phyloP scores from a whole-genome alignment of 2,329 filamentous ascomycete species.

The Elsinoe ampelina region DNA sequence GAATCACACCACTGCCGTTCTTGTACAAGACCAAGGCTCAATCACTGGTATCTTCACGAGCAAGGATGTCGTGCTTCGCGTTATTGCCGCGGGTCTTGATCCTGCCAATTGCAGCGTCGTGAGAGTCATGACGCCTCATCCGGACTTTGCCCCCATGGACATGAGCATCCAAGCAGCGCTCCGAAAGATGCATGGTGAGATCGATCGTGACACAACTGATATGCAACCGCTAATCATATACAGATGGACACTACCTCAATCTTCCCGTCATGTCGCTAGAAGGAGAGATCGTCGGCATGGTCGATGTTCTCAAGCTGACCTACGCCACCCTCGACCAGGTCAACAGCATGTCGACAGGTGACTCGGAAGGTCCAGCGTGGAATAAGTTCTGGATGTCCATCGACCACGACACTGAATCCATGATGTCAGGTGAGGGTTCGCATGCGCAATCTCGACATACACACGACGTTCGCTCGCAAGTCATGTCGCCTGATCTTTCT shows the following conservation, averaged over 20 bases:
- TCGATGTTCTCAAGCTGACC: constrained; percentile 94
- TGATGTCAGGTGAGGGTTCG: constrained; percentile 77
- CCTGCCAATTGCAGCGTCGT: constrained; percentile 94
- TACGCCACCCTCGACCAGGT: constrained; percentile 93
- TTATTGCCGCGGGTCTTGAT: constrained; percentile 93
- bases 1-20: constrained; percentile 90
- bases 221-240: constrained; percentile 31
- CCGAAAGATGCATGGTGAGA: constrained; percentile 95
- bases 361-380: constrained; percentile 93
- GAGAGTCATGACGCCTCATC: constrained; percentile 97
- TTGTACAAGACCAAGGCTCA: constrained; percentile 92
- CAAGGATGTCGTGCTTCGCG: constrained; percentile 95
- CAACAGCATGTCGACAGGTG: constrained; percentile 82
- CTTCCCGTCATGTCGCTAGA: constrained; percentile 92
- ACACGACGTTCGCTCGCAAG: constrained; percentile 55
- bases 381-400: constrained; percentile 99
- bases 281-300: constrained; percentile 98
- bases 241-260: constrained; percentile 93
- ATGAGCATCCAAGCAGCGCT: constrained; percentile 98
- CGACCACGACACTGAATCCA: constrained; percentile 87
- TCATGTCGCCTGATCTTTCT: constrained; percentile 67
- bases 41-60: constrained; percentile 99
- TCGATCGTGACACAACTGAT: not conserved
- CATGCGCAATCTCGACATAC: constrained; percentile 57
- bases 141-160: constrained; percentile 95